Evolutionary conservation across 495 filamentous ascomycete genomes (phyloP).

Genomic region (Tuber brumale): DNA sequence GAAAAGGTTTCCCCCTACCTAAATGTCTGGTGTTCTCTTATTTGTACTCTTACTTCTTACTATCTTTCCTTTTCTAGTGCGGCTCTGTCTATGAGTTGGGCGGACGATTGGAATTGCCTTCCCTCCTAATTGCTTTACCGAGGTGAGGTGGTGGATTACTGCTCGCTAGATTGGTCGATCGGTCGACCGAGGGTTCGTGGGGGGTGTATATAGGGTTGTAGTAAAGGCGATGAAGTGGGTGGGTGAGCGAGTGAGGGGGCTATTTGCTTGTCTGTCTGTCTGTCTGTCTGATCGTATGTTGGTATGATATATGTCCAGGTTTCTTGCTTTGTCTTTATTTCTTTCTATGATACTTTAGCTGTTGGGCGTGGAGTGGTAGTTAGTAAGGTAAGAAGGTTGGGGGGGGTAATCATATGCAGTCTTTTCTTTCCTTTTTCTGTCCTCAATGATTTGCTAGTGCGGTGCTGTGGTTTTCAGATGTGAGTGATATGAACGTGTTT

Average conservation of each 20-base stretch:
- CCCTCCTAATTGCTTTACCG: background rate
- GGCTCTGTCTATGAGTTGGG: background rate
- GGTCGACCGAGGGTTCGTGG: background rate
- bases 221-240: background rate
- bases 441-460: no score
- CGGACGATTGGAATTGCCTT: background rate
- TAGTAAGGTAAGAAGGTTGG: no score
- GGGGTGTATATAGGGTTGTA: background rate
- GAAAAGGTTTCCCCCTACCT: background rate
- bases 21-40: background rate
- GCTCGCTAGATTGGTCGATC: background rate
- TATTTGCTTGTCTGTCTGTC: background rate
- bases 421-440: no score
- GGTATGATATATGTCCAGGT: constrained; percentile 4
- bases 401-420: no score
- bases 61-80: background rate
- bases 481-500: no score
- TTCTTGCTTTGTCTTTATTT: background rate
- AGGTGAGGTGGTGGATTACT: background rate
- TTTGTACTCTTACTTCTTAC: background rate
- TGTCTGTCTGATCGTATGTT: background rate
- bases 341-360: no score
- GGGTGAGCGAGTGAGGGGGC: no score
- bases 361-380: no score
- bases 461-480: no score